phyloP scores from a whole-genome alignment of 1,284 basidiomycete species.

The Rhodotorula sp. region DNA sequence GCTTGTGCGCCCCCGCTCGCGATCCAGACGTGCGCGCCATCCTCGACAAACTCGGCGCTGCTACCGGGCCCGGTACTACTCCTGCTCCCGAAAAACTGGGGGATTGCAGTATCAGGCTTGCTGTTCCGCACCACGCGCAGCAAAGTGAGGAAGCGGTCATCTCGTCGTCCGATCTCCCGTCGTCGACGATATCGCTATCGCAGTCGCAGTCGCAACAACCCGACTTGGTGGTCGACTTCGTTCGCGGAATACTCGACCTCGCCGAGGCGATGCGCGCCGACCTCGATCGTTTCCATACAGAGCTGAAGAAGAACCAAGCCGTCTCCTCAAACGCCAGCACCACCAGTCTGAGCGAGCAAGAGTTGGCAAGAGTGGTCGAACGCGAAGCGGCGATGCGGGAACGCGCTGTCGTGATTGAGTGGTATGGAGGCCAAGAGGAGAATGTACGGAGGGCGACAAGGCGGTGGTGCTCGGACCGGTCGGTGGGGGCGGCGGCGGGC shows the following conservation, averaged over 20 bases:
- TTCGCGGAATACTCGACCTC: constrained; percentile 56
- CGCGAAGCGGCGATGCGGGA: constrained; percentile 60
- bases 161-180: too few species aligned
- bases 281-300: constrained; percentile 55
- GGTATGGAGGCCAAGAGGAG: constrained; percentile 12
- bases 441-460: constrained; percentile 47
- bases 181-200: too few species aligned
- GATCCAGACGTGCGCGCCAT: constrained; percentile 59
- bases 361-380: constrained; percentile 55
- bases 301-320: constrained; percentile 42
- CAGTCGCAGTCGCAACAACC: too few species aligned
- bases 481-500: not conserved
- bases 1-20: constrained; percentile 65
- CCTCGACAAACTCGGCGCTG: constrained; percentile 48
- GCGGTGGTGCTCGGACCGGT: not conserved
- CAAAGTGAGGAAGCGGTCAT: too few species aligned
- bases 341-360: constrained; percentile 53
- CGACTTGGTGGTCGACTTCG: constrained; percentile 51
- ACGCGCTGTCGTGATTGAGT: constrained; percentile 49
- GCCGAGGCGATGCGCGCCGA: constrained; percentile 64
- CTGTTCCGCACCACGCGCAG: constrained; percentile 36
- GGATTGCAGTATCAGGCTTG: not conserved
- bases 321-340: constrained; percentile 58
- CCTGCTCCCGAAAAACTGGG: not conserved
- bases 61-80: constrained; percentile 39